These are phyloP conservation scores for Blastobotrys capitulatus DNA, from an alignment of 1,139 yeast genomes.

Conservation along the genomic window DNA sequence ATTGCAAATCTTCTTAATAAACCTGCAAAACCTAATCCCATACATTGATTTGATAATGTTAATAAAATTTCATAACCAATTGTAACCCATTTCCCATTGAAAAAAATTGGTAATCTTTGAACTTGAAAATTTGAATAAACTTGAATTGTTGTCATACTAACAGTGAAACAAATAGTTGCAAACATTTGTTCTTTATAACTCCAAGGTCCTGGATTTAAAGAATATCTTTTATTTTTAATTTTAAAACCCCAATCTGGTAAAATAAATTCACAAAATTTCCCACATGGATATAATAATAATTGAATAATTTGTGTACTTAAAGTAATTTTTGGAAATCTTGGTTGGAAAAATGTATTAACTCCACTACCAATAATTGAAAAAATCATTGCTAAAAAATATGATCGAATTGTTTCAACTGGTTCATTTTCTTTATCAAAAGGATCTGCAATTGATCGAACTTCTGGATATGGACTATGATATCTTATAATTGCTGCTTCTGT, in stretches of 20 bases:
- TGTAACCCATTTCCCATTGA: constrained; percentile 41
- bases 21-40: constrained; percentile 65
- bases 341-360: constrained; percentile 52
- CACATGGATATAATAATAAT: constrained; percentile 54
- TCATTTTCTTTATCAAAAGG: constrained; percentile 44
- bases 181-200: constrained; percentile 65
- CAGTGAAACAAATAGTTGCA: constrained; percentile 44
- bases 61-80: constrained; percentile 49
- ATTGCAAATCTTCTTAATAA: constrained; percentile 50
- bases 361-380: constrained; percentile 55
- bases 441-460: constrained; percentile 52
- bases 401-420: constrained; percentile 53
- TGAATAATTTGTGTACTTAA: constrained; percentile 48
- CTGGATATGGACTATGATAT: constrained; percentile 58
- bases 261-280: constrained; percentile 32
- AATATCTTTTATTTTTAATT: constrained; percentile 35
- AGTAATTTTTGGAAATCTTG: constrained; percentile 48
- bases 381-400: constrained; percentile 48
- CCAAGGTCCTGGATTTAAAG: constrained; percentile 62
- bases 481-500: constrained; percentile 44
- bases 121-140: constrained; percentile 42
- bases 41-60: constrained; percentile 48
- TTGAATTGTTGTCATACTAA: constrained; percentile 41
- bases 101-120: constrained; percentile 40
- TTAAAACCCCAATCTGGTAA: constrained; percentile 49